A percentile compares a stretch with the other conserved stretches of the same genome.
Conservation (phyloP, 352 stramenopile genomes). For the Phytophthora pluvialis region DNA sequence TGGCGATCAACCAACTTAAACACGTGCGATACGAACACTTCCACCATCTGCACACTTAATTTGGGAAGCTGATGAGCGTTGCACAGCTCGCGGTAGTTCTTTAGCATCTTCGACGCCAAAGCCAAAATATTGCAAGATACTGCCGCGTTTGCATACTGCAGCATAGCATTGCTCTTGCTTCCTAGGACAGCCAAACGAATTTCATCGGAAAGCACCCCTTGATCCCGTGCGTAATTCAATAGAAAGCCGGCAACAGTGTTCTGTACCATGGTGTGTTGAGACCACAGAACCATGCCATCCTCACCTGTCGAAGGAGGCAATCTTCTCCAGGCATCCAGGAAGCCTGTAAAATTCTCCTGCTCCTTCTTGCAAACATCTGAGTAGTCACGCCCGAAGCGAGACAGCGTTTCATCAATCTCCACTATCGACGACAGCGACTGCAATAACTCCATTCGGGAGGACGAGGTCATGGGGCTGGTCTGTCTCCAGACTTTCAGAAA, state of each 20-base stretch:
- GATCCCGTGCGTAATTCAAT: slow-evolving; percentile 31
- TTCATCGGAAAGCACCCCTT: slow-evolving; percentile 43
- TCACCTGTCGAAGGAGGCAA: slow-evolving; percentile 52
- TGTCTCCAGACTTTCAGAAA: slow-evolving; percentile 69
- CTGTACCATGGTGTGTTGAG: slow-evolving; percentile 71
- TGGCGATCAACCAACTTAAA: slow-evolving; percentile 77
- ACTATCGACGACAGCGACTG: slow-evolving; percentile 72
- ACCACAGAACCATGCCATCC: slow-evolving; percentile 64
- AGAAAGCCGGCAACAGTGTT: slow-evolving; percentile 43
- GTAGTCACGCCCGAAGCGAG: slow-evolving; percentile 18
- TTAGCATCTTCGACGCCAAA: slow-evolving; percentile 77
- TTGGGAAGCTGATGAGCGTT: slow-evolving; percentile 72
- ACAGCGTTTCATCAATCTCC: slow-evolving; percentile 64
- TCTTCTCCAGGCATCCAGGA: slow-evolving; percentile 49
- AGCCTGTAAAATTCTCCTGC: slow-evolving; percentile 27
- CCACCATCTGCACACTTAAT: slow-evolving; percentile 77
- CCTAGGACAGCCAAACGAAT: slow-evolving; percentile 36
- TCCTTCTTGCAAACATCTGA: slow-evolving; percentile 8
- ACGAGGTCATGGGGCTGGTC: slow-evolving; percentile 49
- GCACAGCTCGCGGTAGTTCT: slow-evolving; percentile 78
- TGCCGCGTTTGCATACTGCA: slow-evolving; percentile 71
- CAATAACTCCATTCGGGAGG: slow-evolving; percentile 62
- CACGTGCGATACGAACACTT: slow-evolving; percentile 84
- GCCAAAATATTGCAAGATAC: slow-evolving; percentile 74
- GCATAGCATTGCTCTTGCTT: slow-evolving; percentile 53